Evolutionary conservation across 345 rosid species (phyloP).

Genomic region (Camelina neglecta): DNA sequence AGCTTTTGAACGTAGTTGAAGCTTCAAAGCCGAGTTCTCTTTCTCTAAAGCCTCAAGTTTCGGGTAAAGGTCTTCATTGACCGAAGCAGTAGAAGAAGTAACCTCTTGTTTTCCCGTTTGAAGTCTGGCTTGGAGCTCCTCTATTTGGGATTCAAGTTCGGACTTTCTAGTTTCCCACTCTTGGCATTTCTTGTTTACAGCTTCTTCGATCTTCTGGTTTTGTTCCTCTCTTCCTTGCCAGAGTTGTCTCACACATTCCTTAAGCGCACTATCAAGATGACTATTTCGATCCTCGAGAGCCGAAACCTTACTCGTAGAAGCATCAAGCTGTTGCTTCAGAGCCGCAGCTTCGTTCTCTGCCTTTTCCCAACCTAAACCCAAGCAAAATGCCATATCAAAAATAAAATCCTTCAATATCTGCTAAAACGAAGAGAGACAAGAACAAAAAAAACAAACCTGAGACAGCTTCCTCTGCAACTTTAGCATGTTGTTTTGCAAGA

Average conservation of each 20-base stretch:
- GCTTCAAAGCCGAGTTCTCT: slow-evolving; percentile 66
- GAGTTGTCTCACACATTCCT: slow-evolving; percentile 92
- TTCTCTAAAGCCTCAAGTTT: slow-evolving; percentile 66
- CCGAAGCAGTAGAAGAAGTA: slow-evolving; percentile 35
- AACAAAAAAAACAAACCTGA: slow-evolving; percentile 56
- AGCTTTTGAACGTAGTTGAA: slow-evolving; percentile 54
- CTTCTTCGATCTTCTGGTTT: slow-evolving; percentile 67
- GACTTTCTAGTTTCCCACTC: slow-evolving; percentile 70
- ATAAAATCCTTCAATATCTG: background rate
- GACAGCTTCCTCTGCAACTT: slow-evolving; percentile 98
- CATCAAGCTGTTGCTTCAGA: slow-evolving; percentile 77
- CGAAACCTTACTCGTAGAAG: slow-evolving; percentile 53
- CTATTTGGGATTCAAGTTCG: slow-evolving; percentile 56
- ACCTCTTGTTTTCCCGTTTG: slow-evolving; percentile 46
- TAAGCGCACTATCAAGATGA: slow-evolving; percentile 94
- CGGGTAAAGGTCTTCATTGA: slow-evolving; percentile 46
- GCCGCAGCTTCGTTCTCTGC: slow-evolving; percentile 81
- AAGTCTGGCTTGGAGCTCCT: slow-evolving; percentile 55
- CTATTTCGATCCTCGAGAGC: slow-evolving; percentile 71
- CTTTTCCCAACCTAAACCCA: slow-evolving; percentile 88
- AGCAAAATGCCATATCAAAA: background rate
- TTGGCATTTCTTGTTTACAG: slow-evolving; percentile 52
- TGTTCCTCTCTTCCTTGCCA: slow-evolving; percentile 90
- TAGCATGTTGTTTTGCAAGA: slow-evolving; percentile 84
- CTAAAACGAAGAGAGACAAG: background rate